A percentile compares a stretch with the other conserved stretches of the same genome.
phyloP scores from a whole-genome alignment of 2,329 filamentous ascomycete genomes.

The Didymellaceae sp. region DNA sequence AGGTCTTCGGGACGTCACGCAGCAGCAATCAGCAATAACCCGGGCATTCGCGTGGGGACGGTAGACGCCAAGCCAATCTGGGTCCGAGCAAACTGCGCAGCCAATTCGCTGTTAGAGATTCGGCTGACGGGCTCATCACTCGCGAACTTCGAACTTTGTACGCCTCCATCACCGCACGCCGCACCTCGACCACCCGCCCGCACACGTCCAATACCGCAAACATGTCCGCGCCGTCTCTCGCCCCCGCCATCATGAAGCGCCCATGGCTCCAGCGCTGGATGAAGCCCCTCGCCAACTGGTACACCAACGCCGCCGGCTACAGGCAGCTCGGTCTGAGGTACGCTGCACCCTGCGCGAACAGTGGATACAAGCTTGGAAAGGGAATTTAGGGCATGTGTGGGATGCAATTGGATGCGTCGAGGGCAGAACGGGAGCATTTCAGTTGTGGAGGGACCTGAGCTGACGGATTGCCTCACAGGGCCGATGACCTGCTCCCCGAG shows the following conservation, averaged over 20 bases:
- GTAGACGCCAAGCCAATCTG: slow-evolving; percentile 9
- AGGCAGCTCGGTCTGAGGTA: slow-evolving; percentile 91
- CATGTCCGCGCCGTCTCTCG: slow-evolving; percentile 76
- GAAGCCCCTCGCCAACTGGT: slow-evolving; percentile 85
- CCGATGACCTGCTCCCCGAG: slow-evolving; percentile 94
- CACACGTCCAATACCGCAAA: slow-evolving; percentile 37
- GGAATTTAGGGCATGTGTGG: background rate
- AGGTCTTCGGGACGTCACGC: slow-evolving; percentile 18
- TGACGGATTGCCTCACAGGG: slow-evolving; percentile 62
- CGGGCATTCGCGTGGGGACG: slow-evolving; percentile 6
- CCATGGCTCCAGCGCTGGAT: slow-evolving; percentile 84
- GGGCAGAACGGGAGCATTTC: background rate
- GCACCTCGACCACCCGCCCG: slow-evolving; percentile 28
- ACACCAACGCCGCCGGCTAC: slow-evolving; percentile 87
- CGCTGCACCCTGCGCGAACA: slow-evolving; percentile 29
- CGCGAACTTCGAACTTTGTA: background rate
- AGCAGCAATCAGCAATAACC: slow-evolving; percentile 5
- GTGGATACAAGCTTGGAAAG: background rate
- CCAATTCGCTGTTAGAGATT: slow-evolving; percentile 13
- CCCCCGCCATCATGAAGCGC: slow-evolving; percentile 79
- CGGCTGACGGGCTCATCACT: slow-evolving; percentile 5
- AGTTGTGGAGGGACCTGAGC: slow-evolving; percentile 20
- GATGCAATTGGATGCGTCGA: slow-evolving; percentile 6
- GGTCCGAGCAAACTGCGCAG: background rate
- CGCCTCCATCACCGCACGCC: slow-evolving; percentile 34